These are phyloP conservation scores for Ogataea neopini DNA, from an alignment of 805 yeast genomes.

Conservation along the genomic window DNA sequence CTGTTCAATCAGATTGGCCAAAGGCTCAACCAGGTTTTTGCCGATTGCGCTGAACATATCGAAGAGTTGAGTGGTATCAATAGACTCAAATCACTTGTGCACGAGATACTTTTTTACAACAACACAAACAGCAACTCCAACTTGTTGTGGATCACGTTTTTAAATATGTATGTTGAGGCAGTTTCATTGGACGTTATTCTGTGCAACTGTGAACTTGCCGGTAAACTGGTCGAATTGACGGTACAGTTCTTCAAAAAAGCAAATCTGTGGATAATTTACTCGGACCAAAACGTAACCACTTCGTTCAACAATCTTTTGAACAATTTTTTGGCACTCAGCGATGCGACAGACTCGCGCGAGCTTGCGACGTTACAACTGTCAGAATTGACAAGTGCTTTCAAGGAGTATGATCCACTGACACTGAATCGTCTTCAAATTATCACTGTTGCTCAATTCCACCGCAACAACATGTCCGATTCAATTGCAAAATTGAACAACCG, in stretches of 20 bases:
- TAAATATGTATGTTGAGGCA: conserved; percentile 11
- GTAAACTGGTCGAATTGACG: conserved; percentile 11
- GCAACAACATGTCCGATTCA: not conserved
- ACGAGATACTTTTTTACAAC: conserved; percentile 8
- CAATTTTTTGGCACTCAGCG: conserved; percentile 5
- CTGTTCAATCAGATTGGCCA: conserved; percentile 1
- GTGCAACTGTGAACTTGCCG: not conserved
- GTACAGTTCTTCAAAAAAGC: conserved; percentile 11
- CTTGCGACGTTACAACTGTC: conserved; percentile 7
- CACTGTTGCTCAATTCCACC: conserved; percentile 11
- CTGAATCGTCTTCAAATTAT: conserved; percentile 12
- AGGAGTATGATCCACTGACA: not conserved
- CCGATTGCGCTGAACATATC: not conserved
- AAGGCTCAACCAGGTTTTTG: conserved; percentile 2
- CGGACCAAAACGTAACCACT: not conserved
- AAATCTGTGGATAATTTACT: conserved; percentile 10
- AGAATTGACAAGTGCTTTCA: conserved; percentile 4
- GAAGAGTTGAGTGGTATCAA: conserved; percentile 6
- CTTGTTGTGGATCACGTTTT: conserved; percentile 15
- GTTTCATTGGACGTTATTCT: conserved; percentile 1
- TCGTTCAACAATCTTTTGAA: conserved; percentile 14
- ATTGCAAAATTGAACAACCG: conserved; percentile 8
- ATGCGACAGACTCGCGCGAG: conserved; percentile 4
- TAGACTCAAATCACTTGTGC: conserved; percentile 11
- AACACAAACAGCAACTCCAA: conserved; percentile 6